A percentile compares a stretch with the other conserved stretches of the same genome.
Evolutionary conservation across 2,329 filamentous ascomycete species (phyloP).

Genomic region (Epichloe sibirici): DNA sequence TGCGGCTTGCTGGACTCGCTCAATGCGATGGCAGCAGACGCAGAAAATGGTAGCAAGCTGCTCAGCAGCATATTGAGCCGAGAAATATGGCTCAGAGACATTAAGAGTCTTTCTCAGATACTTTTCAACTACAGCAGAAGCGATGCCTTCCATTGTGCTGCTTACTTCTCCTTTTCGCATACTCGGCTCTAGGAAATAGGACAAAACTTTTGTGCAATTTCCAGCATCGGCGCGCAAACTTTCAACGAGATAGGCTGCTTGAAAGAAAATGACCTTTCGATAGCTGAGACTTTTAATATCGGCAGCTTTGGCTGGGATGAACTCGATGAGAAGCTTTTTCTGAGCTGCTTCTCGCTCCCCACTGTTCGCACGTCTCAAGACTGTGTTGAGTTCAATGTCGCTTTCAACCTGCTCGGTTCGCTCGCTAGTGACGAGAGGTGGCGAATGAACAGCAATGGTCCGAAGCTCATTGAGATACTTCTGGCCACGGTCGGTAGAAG

Average conservation of each 20-base stretch:
- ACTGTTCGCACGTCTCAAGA: constrained; percentile 75
- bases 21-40: constrained; percentile 85
- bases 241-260: constrained; percentile 81
- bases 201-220: constrained; percentile 78
- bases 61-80: constrained; percentile 79
- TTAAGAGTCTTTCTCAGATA: constrained; percentile 68
- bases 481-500: constrained; percentile 60
- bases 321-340: constrained; percentile 61
- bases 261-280: constrained; percentile 82
- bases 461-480: constrained; percentile 66
- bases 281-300: constrained; percentile 80
- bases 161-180: constrained; percentile 53
- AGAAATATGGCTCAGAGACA: constrained; percentile 63
- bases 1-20: constrained; percentile 80
- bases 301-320: constrained; percentile 63
- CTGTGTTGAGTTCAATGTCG: constrained; percentile 91
- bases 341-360: constrained; percentile 66
- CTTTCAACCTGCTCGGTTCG: constrained; percentile 84
- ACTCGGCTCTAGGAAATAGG: constrained; percentile 91
- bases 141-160: constrained; percentile 52
- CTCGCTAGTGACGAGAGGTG: constrained; percentile 77
- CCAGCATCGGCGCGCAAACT: constrained; percentile 75
- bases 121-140: constrained; percentile 58
- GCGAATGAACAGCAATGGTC: constrained; percentile 75
- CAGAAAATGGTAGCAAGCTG: constrained; percentile 80